Evolutionary conservation across 108 stramenopile species (phyloP), one percentile per base, ranked within the genome.

Genomic region (Cyclotella choctawhatcheeana): DNA sequence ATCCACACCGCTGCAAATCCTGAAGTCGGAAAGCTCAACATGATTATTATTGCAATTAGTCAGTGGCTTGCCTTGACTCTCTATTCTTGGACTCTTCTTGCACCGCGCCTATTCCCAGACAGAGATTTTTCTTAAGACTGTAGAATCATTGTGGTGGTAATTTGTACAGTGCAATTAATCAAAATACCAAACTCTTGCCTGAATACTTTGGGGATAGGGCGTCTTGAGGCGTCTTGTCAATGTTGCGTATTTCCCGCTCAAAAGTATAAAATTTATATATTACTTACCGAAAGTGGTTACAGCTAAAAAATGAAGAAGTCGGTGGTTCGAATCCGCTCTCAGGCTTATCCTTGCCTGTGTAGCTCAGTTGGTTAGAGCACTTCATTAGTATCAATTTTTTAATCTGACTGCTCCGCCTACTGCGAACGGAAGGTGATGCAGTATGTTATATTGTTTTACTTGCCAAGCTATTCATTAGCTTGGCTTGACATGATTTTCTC

Each of bases 41-140:
- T 97, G 97, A n/a, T 95, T 94, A 89, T 98, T 51, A 79, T 96
- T 3, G 88, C 95, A 65, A 76, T 77, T 3, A 91, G 91, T 14
- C 98, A 98, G 65, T 97, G 97, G 97, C 56, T 93, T 18, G 84
- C 83, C 5, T 56, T 95, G 50, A 35, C 74, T 10, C 60, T 98
- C 18, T 98, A 98, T 71, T 40, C 82, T 0, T 98, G 98, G 98
- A 95, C 96, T 2, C 70, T 98, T 29, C 37, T 95, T 17, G 98
- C 98, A 26, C 97, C 97, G 14, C 73, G 73, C 32, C 27, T 97
- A 6, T 95, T 97, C 67, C 96, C 97, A 7, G 86, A 96, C 55
- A 82, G 98, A 18, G 97, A 97, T 73, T 98, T 98, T 73, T 87
- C 87, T n/a, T 90, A 48, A 67, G n/a, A n/a, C n/a, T 33, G 45